Conservation (phyloP, 163 green algal species). For the Scenedesmus sp. region DNA sequence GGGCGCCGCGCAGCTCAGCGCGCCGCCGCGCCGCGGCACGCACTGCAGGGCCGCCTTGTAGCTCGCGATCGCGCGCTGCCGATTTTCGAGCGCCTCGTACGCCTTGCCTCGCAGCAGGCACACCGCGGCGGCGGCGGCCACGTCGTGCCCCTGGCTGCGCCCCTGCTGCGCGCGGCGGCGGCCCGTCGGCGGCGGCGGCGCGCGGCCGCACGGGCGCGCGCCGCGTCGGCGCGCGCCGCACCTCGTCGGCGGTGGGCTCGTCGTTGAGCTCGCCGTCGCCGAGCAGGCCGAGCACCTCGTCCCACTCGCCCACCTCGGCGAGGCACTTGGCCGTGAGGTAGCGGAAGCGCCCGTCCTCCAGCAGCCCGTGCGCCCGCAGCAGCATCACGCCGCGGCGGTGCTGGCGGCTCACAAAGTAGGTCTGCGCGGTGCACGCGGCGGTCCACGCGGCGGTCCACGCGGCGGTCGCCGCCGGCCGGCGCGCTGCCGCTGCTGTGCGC, state of each 20-base stretch:
- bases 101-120: slow-evolving; percentile 83
- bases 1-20: too few species aligned
- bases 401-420: slow-evolving; percentile 77
- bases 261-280: slow-evolving; percentile 70
- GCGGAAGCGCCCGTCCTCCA: slow-evolving; percentile 78
- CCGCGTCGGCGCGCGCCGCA: not conserved
- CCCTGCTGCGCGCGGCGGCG: slow-evolving; percentile 25
- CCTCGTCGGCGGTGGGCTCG: slow-evolving; percentile 15
- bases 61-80: slow-evolving; percentile 66
- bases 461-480: too few species aligned
- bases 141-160: too few species aligned
- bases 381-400: slow-evolving; percentile 73
- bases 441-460: too few species aligned
- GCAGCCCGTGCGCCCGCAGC: slow-evolving; percentile 63
- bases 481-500: not conserved
- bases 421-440: slow-evolving; percentile 51
- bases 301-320: slow-evolving; percentile 82
- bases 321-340: slow-evolving; percentile 91
- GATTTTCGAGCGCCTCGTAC: slow-evolving; percentile 90
- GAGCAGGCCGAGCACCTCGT: slow-evolving; percentile 88
- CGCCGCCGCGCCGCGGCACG: too few species aligned
- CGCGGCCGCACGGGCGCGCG: too few species aligned
- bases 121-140: slow-evolving; percentile 71
- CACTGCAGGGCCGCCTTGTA: slow-evolving; percentile 71
- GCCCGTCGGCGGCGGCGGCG: too few species aligned